These are phyloP conservation scores for Tilletia walkeri DNA, from an alignment of 1,284 basidiomycete species.

Conservation along the genomic window DNA sequence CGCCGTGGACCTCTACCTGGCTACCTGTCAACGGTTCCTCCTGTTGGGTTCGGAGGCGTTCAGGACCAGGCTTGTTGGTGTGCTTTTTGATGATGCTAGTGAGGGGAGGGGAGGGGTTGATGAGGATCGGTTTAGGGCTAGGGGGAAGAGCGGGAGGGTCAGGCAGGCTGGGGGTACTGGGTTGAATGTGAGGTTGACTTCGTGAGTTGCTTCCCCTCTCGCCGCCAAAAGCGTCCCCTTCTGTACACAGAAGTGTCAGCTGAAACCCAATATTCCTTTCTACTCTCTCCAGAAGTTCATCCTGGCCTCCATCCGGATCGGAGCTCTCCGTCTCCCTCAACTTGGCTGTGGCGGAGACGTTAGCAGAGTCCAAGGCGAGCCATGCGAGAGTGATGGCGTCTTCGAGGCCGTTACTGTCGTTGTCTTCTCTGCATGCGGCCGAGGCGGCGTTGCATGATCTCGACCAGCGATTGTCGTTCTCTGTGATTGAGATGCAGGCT, in stretches of 20 bases:
- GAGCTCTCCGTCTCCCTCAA: slow-evolving; percentile 37
- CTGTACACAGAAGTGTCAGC: too few species aligned
- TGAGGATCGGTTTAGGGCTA: not conserved
- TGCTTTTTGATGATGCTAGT: slow-evolving; percentile 33
- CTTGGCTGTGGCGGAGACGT: slow-evolving; percentile 38
- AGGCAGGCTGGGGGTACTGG: not conserved
- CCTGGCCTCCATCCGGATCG: slow-evolving; percentile 37
- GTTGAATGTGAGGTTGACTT: not conserved
- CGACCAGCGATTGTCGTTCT: slow-evolving; percentile 41
- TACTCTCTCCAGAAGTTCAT: not conserved
- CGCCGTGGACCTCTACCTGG: slow-evolving; percentile 37
- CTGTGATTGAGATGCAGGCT: slow-evolving; percentile 30
- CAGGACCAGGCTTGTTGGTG: slow-evolving; percentile 27
- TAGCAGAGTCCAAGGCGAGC: slow-evolving; percentile 29
- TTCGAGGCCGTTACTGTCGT: not conserved
- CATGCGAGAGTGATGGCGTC: not conserved
- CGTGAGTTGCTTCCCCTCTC: not conserved
- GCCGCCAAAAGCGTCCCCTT: too few species aligned
- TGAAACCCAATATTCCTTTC: not conserved
- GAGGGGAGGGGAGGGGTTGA: not conserved
- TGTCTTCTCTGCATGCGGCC: not conserved
- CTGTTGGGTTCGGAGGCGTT: slow-evolving; percentile 38
- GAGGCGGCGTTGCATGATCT: slow-evolving; percentile 35
- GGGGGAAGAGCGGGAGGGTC: not conserved
- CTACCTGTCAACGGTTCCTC: slow-evolving; percentile 40